Base-by-base conservation (phyloP, 176 grass and related monocot species). In the Oryza rufipogon region DNA sequence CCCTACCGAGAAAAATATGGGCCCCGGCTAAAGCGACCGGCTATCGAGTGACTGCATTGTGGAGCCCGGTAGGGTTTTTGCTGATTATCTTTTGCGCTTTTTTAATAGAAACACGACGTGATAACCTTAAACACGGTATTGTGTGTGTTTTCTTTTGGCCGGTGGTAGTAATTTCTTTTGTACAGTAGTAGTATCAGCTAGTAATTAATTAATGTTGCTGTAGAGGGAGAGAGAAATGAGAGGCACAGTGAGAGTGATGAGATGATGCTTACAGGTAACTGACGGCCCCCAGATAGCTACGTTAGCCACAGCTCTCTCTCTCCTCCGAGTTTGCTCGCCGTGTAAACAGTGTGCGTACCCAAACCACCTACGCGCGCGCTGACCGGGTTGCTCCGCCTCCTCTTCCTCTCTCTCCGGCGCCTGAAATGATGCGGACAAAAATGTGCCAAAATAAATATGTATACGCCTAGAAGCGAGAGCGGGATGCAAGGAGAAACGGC, bases 21-120 rank as follows among this genome's bases (percentile, higher is more conserved):
- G 70, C 9, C 17, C 89, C 80, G 76, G 76, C 68, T 47, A 76
- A 89, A 86, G 47, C 46, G 12, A 20, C 11, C 65, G 5, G 20
- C 22, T 32, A 75, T 68, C 70, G 64, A 63, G 32, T 70, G 51
- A 2, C 82, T 81, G 77, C 87, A 12, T 2, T 1, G 2, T 68
- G 71, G 76, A 22, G 33, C 41, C 87, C 32, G 7, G 52, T 13
- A 25, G 19, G 39, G 71, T 64, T 60, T 79, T 48, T 5, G 0
- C 41, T 20, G 23, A 1, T 41, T 58, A 38, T 71, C 33, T 68
- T 36, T 80, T 30, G 42, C 41, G 44, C 16, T 77, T 75, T 33
- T 33, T 14, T 7, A 19, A 20, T 77, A 61, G 41, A 41, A 63
- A 1, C 75, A 63, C 6, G 54, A 41, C 30, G 73, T 17, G 39